Evolutionary conservation across 2,329 filamentous ascomycete species (phyloP).

Genomic region (Cephalotrichum gorgonifer): DNA sequence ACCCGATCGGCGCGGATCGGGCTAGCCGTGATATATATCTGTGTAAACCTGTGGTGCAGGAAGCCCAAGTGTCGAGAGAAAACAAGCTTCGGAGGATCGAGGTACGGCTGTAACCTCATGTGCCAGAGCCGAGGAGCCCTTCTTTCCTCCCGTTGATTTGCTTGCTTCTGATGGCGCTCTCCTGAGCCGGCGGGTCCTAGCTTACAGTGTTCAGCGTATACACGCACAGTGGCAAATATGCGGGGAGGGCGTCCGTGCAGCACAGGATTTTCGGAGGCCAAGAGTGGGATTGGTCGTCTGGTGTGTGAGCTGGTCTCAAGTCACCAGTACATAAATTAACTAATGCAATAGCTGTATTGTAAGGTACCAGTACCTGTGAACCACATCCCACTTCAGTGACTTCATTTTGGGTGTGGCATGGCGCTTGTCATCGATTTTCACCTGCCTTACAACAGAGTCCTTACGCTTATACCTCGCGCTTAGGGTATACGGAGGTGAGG

Average conservation of each 20-base stretch:
- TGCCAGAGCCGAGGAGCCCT: constrained; percentile 1
- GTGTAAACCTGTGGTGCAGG: background rate
- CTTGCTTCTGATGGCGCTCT: background rate
- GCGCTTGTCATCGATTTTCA: background rate
- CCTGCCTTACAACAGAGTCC: background rate
- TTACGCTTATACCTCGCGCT: background rate
- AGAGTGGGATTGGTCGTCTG: no score
- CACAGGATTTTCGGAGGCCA: no score
- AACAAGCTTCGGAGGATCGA: background rate
- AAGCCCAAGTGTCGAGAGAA: background rate
- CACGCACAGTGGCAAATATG: no score
- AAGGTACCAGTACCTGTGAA: background rate
- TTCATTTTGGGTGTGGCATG: background rate
- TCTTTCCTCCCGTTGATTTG: background rate
- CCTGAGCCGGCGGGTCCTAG: no score
- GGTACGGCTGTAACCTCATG: constrained; percentile 4
- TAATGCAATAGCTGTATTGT: background rate
- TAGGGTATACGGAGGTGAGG: background rate
- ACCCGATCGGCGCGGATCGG: background rate
- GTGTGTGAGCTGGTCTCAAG: background rate
- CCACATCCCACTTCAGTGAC: background rate
- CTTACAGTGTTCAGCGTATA: no score
- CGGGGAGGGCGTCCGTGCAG: no score
- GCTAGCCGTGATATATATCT: background rate
- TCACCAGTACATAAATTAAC: background rate